A percentile compares a stretch with the other conserved stretches of the same genome.
These are phyloP conservation scores for Pyrenopolyporus hunteri DNA, from an alignment of 495 filamentous ascomycete species.

Conservation along the genomic window DNA sequence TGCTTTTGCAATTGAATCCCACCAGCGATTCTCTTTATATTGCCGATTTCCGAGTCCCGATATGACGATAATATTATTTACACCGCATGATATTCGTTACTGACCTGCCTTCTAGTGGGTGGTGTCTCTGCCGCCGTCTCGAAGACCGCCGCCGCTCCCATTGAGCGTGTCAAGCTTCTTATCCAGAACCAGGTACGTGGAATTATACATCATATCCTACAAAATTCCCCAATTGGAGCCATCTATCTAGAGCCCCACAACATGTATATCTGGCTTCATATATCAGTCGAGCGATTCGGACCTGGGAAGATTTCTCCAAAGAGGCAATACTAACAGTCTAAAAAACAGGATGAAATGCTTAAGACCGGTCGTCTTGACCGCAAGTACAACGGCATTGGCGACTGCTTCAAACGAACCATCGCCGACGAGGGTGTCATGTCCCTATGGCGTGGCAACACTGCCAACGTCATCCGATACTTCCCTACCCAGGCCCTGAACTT, in stretches of 20 bases:
- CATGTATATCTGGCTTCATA: conserved; percentile 6
- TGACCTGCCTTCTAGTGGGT: conserved; percentile 73
- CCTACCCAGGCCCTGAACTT: conserved; percentile 99
- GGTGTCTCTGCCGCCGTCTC: conserved; percentile 99
- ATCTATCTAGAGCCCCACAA: conserved; percentile 10
- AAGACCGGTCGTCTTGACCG: conserved; percentile 97
- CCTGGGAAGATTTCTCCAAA: conserved; percentile 30
- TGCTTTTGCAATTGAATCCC: conserved; percentile 5
- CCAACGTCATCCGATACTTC: conserved; percentile 99
- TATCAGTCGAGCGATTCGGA: conserved; percentile 8
- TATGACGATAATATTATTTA: no score
- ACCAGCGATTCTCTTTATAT: not conserved
- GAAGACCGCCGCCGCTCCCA: conserved; percentile 99
- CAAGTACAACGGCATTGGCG: conserved; percentile 90
- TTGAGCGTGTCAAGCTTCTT: conserved; percentile 99
- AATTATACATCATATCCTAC: conserved; percentile 2
- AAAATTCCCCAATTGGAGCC: conserved; percentile 8
- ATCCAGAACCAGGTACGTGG: conserved; percentile 98
- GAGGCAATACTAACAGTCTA: conserved; percentile 27
- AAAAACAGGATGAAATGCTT: conserved; percentile 99
- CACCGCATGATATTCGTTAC: conserved; percentile 20
- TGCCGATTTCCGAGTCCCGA: conserved; percentile 22
- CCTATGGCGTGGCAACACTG: conserved; percentile 99
- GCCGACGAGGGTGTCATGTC: conserved; percentile 82
- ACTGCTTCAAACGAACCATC: conserved; percentile 92